Percentiles rank a stretch among this genome's conserved stretches.
phyloP scores from a whole-genome alignment of 257 asterid species.

The Fraxinus pennsylvanica region DNA sequence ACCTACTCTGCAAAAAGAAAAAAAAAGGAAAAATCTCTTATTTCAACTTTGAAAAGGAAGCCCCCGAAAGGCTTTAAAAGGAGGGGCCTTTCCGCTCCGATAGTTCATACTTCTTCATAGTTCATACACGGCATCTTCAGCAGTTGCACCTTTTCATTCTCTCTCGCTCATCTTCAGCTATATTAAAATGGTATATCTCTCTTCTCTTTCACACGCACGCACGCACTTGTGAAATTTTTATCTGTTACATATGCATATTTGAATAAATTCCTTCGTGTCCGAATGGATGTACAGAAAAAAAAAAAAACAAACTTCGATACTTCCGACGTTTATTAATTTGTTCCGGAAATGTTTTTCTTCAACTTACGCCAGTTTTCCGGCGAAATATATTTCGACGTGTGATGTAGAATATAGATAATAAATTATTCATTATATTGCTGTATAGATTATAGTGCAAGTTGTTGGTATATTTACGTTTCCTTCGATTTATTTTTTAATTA shows the following conservation, averaged over 20 bases:
- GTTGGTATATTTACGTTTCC: neutral
- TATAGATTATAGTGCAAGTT: neutral
- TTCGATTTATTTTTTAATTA: neutral
- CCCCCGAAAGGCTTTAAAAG: slow-evolving; percentile 1
- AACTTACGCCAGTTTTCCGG: slow-evolving; percentile 25
- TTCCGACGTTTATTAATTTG: neutral
- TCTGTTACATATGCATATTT: neutral
- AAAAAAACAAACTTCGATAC: neutral
- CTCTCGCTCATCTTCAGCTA: neutral
- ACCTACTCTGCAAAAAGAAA: neutral
- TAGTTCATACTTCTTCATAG: neutral
- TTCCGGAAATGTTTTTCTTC: neutral
- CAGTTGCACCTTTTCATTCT: neutral
- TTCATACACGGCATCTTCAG: neutral
- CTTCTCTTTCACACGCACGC: slow-evolving; percentile 4
- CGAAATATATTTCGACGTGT: neutral
- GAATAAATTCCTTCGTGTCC: neutral
- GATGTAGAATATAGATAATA: no score
- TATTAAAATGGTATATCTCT: slow-evolving; percentile 13
- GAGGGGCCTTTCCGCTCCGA: neutral
- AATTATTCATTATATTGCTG: no score
- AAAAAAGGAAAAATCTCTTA: neutral
- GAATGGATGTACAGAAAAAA: neutral
- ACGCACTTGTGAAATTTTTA: neutral
- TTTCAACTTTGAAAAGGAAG: neutral